Percentiles rank a stretch among this genome's conserved stretches.
These are phyloP conservation scores for Calocybe gangraenosa DNA, from an alignment of 768 basidiomycete species.

Conservation along the genomic window DNA sequence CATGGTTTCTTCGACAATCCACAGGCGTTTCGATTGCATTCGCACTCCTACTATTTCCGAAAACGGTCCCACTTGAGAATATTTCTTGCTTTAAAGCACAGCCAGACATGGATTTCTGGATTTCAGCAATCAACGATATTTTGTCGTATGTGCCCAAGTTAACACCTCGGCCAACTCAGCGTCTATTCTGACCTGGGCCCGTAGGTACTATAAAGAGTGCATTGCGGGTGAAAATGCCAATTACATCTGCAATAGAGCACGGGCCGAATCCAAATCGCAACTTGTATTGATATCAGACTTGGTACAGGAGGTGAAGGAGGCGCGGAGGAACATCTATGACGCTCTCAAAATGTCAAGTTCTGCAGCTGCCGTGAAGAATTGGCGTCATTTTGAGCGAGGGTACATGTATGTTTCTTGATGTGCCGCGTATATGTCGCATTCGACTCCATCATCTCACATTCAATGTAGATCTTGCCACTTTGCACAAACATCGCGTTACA, in stretches of 20 bases:
- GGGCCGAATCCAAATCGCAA: constrained; percentile 2
- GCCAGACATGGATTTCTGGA: constrained; percentile 16
- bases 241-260: constrained; percentile 10
- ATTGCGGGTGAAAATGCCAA: background rate
- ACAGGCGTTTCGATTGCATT: too few relatives aligned
- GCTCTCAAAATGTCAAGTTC: background rate
- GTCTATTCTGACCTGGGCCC: too few relatives aligned
- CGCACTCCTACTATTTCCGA: constrained; percentile 12
- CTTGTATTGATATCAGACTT: constrained; percentile 9
- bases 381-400: constrained; percentile 9
- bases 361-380: background rate
- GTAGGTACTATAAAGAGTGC: too few relatives aligned
- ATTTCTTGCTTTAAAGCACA: constrained; percentile 5
- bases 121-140: constrained; percentile 10
- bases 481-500: too few relatives aligned
- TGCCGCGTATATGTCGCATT: too few relatives aligned
- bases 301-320: constrained; percentile 4
- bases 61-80: background rate
- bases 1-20: constrained; percentile 13
- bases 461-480: too few relatives aligned
- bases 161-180: too few relatives aligned
- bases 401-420: constrained; percentile 5
- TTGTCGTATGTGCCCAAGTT: background rate
- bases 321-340: constrained; percentile 1
- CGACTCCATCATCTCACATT: too few relatives aligned